phyloP scores from a whole-genome alignment of 2,329 filamentous ascomycete species.

The Hypoxylon sp. region DNA sequence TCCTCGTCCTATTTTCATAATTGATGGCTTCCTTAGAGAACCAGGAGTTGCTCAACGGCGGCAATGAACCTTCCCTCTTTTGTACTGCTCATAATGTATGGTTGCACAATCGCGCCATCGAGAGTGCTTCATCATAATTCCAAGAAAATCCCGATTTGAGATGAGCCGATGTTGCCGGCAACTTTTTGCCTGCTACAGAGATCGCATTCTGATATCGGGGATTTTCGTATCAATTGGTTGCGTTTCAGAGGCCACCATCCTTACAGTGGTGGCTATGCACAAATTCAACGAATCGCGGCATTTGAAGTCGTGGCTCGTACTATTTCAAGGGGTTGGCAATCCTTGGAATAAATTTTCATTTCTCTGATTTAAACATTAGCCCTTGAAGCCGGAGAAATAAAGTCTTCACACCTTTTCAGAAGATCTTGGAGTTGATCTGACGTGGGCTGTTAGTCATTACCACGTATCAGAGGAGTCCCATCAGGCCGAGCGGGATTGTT shows the following conservation, averaged over 20 bases:
- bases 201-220: slow-evolving; percentile 9
- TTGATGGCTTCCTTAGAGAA: not conserved
- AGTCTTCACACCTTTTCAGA: not conserved
- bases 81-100: not conserved
- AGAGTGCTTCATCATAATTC: not conserved
- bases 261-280: slow-evolving; percentile 19
- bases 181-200: slow-evolving; percentile 1
- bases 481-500: not conserved
- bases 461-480: not conserved
- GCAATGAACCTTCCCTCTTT: not conserved
- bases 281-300: slow-evolving; percentile 5
- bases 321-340: not conserved
- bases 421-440: not conserved
- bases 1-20: not conserved
- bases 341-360: not conserved
- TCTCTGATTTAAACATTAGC: not conserved
- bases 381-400: not conserved
- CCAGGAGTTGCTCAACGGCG: not conserved
- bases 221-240: slow-evolving; percentile 29
- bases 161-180: not conserved
- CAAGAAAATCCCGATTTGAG: not conserved
- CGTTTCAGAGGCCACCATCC: not conserved
- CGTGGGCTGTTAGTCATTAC: not conserved
- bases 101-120: not conserved
- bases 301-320: not conserved